Evolutionary conservation across 148 eudicot species (phyloP).

Genomic region (Polygonum aviculare): DNA sequence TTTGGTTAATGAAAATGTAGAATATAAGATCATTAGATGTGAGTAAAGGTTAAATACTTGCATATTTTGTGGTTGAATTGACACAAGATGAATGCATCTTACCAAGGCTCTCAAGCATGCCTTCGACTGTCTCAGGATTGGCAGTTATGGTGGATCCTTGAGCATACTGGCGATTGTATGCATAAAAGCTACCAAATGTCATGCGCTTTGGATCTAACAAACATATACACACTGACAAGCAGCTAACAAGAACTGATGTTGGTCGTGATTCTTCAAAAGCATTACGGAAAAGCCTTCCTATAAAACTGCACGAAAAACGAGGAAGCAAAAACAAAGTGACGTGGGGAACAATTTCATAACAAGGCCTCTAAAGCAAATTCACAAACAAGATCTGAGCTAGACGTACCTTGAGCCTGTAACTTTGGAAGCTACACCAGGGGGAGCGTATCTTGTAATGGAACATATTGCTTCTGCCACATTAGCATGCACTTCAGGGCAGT

Average conservation of each 20-base stretch:
- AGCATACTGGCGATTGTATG: conserved; percentile 60
- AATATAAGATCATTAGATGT: too few relatives aligned
- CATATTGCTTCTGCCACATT: conserved; percentile 93
- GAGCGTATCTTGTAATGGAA: conserved; percentile 80
- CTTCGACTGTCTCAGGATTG: conserved; percentile 71
- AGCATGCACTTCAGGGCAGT: conserved; percentile 95
- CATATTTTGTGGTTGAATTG: not conserved
- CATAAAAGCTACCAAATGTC: conserved; percentile 57
- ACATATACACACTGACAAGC: conserved; percentile 83
- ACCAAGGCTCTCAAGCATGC: conserved; percentile 89
- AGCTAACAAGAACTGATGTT: conserved; percentile 79
- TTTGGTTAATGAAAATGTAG: too few relatives aligned
- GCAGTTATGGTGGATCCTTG: conserved; percentile 54
- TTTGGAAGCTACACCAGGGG: conserved; percentile 74
- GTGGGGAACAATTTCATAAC: not conserved
- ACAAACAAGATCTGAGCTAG: conserved; percentile 6
- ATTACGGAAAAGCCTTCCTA: conserved; percentile 73
- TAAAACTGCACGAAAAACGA: conserved; percentile 41
- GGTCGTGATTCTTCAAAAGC: conserved; percentile 91
- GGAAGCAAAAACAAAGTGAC: conserved; percentile 6
- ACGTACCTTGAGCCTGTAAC: conserved; percentile 80
- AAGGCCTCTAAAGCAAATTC: not conserved
- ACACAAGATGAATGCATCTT: conserved; percentile 13
- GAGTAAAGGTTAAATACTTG: not conserved
- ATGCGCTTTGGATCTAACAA: conserved; percentile 87